These are phyloP conservation scores for Stachybotrys chartarum DNA, from an alignment of 2,329 filamentous ascomycete genomes.

Conservation along the genomic window DNA sequence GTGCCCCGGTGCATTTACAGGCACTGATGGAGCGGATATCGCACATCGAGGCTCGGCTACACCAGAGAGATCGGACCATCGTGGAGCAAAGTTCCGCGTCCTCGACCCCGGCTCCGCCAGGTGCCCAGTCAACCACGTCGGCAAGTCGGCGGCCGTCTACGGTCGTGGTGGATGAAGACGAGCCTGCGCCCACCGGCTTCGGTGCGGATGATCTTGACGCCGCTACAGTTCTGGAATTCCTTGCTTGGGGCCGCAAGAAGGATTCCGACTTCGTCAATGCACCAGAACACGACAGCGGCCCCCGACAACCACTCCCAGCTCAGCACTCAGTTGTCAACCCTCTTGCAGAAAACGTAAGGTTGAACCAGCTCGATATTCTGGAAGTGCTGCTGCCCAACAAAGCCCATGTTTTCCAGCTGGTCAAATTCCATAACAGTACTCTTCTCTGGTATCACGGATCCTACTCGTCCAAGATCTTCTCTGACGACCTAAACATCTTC, in stretches of 20 bases:
- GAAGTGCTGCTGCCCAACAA: conserved; percentile 13
- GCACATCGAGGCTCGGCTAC: neutral
- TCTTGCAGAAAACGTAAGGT: neutral
- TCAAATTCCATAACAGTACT: conserved; percentile 12
- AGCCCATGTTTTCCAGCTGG: conserved; percentile 11
- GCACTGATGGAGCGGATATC: neutral
- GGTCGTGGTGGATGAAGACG: no score
- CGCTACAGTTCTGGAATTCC: conserved; percentile 38
- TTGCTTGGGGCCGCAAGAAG: conserved; percentile 40
- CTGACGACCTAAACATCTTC: conserved; percentile 26
- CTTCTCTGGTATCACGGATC: conserved; percentile 18
- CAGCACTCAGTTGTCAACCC: neutral
- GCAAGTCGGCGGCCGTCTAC: no score
- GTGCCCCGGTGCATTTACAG: no score
- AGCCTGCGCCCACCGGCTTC: no score
- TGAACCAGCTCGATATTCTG: conserved; percentile 6
- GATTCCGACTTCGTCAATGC: conserved; percentile 15
- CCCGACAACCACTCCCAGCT: neutral
- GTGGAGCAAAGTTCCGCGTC: no score
- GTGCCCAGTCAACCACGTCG: no score
- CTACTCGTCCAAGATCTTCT: conserved; percentile 23
- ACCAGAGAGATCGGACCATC: neutral
- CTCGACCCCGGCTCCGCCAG: no score
- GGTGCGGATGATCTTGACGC: conserved; percentile 20
- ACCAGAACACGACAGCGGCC: neutral